Conservation (phyloP, 2,329 filamentous ascomycete species). For the Trichophyton benhamiae region DNA sequence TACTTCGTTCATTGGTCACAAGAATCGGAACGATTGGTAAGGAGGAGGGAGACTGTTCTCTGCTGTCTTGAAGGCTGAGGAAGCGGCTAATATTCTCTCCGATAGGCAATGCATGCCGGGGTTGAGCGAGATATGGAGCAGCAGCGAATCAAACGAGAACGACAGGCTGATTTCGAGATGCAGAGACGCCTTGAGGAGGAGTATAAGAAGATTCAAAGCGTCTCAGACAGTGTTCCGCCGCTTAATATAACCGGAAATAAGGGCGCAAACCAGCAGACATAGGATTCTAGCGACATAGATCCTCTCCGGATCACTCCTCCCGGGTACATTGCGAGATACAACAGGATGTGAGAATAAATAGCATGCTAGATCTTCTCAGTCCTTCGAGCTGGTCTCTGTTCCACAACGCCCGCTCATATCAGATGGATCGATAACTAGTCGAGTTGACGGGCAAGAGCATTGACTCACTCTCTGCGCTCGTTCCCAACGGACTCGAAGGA, state of each 20-base stretch:
- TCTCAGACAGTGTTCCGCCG: slow-evolving; percentile 38
- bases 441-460: neutral
- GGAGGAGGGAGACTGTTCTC: slow-evolving; percentile 19
- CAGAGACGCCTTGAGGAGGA: slow-evolving; percentile 75
- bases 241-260: slow-evolving; percentile 2
- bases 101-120: slow-evolving; percentile 79
- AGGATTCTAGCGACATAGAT: neutral
- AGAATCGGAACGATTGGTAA: slow-evolving; percentile 66
- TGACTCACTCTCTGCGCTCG: neutral
- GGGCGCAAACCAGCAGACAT: neutral
- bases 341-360: neutral
- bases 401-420: neutral
- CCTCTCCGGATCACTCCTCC: neutral
- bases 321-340: neutral
- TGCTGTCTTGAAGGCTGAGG: neutral
- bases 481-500: neutral
- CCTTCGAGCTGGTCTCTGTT: neutral
- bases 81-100: slow-evolving; percentile 10
- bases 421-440: neutral
- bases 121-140: slow-evolving; percentile 92
- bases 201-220: slow-evolving; percentile 77
- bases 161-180: slow-evolving; percentile 89
- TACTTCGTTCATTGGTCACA: slow-evolving; percentile 84
- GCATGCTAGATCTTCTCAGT: neutral
- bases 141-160: slow-evolving; percentile 77